Percentiles rank a stretch among this genome's conserved stretches.
phyloP scores from a whole-genome alignment of 2,329 filamentous ascomycete genomes.

The Fusarium anguioides region DNA sequence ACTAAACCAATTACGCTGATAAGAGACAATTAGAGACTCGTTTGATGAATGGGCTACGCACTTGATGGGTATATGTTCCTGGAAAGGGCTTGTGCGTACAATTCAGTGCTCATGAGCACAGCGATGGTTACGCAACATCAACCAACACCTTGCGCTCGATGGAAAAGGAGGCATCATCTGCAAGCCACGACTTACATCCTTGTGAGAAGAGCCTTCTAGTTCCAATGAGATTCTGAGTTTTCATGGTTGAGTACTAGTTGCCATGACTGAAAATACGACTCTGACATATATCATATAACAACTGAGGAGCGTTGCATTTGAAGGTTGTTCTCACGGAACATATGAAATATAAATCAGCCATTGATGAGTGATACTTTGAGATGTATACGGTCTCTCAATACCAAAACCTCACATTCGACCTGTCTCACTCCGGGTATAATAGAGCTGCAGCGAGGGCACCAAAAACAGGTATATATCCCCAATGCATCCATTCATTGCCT shows the following conservation, averaged over 20 bases:
- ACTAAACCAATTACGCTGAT: constrained; percentile 22
- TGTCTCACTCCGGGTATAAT: background rate
- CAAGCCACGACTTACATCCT: rapidly evolving
- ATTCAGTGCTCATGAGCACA: too few species aligned
- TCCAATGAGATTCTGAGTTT: background rate
- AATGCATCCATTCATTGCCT: constrained; percentile 35
- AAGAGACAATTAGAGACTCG: background rate
- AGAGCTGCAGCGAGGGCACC: background rate
- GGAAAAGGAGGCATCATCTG: rapidly evolving
- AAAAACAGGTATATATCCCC: constrained; percentile 25
- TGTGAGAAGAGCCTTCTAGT: too few species aligned
- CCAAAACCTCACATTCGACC: background rate
- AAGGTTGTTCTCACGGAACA: too few species aligned
- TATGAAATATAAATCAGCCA: too few species aligned
- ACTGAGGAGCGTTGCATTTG: too few species aligned
- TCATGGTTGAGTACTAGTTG: rapidly evolving
- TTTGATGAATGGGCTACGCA: background rate
- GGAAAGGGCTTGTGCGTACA: too few species aligned
- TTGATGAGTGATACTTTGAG: too few species aligned
- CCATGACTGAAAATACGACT: background rate
- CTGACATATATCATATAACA: too few species aligned
- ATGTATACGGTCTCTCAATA: too few species aligned
- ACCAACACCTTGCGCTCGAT: too few species aligned
- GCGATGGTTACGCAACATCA: too few species aligned
- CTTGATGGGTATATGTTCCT: rapidly evolving